Evolutionary conservation across 2,329 filamentous ascomycete species (phyloP).

Genomic region (Thielaviopsis cerberus): DNA sequence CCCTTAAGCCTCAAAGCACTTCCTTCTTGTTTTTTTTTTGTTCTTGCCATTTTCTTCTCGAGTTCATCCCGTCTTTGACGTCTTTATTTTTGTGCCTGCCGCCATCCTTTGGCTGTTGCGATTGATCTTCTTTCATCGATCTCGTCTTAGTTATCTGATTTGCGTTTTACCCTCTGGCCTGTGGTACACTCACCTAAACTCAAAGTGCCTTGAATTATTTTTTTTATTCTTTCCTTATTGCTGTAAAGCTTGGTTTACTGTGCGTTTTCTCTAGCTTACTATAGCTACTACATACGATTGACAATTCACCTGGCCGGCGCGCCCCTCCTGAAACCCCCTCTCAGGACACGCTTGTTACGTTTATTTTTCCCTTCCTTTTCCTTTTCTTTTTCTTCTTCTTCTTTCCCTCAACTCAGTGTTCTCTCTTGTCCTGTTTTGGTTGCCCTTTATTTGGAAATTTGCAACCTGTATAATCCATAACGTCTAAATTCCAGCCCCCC

Average conservation of each 20-base stretch:
- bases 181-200: too few relatives aligned
- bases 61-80: too few relatives aligned
- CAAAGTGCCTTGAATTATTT: too few relatives aligned
- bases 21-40: not conserved
- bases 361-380: not conserved
- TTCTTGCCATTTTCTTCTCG: not conserved
- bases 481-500: not conserved
- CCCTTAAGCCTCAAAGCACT: too few relatives aligned
- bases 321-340: constrained; percentile 7
- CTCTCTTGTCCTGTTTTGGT: not conserved
- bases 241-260: not conserved
- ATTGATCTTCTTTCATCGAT: not conserved
- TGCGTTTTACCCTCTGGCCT: not conserved
- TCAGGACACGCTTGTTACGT: not conserved
- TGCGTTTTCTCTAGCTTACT: not conserved
- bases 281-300: not conserved
- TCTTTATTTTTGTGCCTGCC: too few relatives aligned
- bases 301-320: not conserved
- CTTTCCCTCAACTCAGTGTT: not conserved
- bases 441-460: not conserved
- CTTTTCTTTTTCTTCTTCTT: not conserved
- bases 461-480: not conserved
- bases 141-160: not conserved
- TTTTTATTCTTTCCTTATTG: too few relatives aligned
- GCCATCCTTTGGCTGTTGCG: not conserved